phyloP scores from a whole-genome alignment of 768 basidiomycete species.

The Flagelloscypha sp. region DNA sequence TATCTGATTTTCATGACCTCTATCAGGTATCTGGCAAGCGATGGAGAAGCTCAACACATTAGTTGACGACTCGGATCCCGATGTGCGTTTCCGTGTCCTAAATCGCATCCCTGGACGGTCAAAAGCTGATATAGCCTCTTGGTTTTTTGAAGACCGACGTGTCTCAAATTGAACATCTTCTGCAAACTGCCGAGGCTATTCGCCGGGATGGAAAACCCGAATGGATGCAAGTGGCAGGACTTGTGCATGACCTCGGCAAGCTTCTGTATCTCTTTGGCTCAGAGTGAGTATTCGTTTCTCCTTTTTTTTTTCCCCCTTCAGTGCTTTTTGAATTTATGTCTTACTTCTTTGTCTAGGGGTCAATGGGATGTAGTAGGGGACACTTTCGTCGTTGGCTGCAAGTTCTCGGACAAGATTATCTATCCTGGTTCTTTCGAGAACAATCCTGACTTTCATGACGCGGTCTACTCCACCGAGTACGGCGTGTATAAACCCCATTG shows the following conservation, averaged over 20 bases:
- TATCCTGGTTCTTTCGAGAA: conserved; percentile 70
- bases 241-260: conserved; percentile 88
- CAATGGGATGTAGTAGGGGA: conserved; percentile 97
- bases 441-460: conserved; percentile 63
- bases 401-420: conserved; percentile 77
- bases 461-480: conserved; percentile 58
- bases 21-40: conserved; percentile 60
- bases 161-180: conserved; percentile 84
- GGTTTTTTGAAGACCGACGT: conserved; percentile 45
- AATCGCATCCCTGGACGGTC: not conserved
- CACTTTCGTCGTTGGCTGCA: conserved; percentile 78
- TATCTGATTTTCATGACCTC: conserved; percentile 1
- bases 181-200: conserved; percentile 90
- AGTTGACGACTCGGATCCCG: conserved; percentile 88
- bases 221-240: conserved; percentile 87
- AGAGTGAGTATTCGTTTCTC: conserved; percentile 24
- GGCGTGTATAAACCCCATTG: conserved; percentile 76
- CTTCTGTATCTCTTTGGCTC: conserved; percentile 77
- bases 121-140: conserved; percentile 15
- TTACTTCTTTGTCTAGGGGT: conserved; percentile 43
- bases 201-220: conserved; percentile 80
- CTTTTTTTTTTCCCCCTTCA: conserved; percentile 1
- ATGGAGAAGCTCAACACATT: conserved; percentile 84
- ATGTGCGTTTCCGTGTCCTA: conserved; percentile 31
- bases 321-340: too few species aligned